A percentile compares a stretch with the other conserved stretches of the same genome.
These are phyloP conservation scores for Beauveria asiatica DNA, from an alignment of 2,329 filamentous ascomycete genomes.

Conservation along the genomic window DNA sequence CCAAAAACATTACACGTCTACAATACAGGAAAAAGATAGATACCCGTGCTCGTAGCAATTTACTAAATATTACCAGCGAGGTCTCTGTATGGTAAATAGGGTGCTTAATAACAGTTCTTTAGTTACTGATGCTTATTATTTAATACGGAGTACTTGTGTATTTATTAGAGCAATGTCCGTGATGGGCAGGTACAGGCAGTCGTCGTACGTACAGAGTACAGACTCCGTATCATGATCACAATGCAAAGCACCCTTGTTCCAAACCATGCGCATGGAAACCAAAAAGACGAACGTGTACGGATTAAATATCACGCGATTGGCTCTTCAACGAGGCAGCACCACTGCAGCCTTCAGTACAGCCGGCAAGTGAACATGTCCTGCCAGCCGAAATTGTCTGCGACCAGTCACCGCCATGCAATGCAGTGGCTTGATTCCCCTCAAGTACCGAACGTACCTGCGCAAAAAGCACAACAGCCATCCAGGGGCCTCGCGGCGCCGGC, in stretches of 20 bases:
- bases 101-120: too few relatives aligned
- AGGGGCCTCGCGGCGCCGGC: not conserved
- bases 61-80: too few relatives aligned
- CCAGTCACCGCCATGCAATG: not conserved
- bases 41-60: too few relatives aligned
- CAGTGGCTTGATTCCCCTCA: not conserved
- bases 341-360: not conserved
- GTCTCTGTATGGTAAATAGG: too few relatives aligned
- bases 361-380: not conserved
- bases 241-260: not conserved
- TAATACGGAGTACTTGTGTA: too few relatives aligned
- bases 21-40: too few relatives aligned
- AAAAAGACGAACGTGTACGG: not conserved
- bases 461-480: not conserved
- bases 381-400: not conserved
- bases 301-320: not conserved
- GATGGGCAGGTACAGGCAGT: too few relatives aligned
- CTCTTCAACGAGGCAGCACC: not conserved
- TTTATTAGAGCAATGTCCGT: too few relatives aligned
- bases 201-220: too few relatives aligned
- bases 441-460: not conserved
- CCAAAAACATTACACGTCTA: not conserved
- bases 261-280: slow-evolving; percentile 1
- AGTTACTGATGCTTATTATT: too few relatives aligned
- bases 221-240: too few relatives aligned